Evolutionary conservation across 1,284 basidiomycete species (phyloP), one percentile per base, ranked within the genome.

Genomic region (Termitomyces sp.): DNA sequence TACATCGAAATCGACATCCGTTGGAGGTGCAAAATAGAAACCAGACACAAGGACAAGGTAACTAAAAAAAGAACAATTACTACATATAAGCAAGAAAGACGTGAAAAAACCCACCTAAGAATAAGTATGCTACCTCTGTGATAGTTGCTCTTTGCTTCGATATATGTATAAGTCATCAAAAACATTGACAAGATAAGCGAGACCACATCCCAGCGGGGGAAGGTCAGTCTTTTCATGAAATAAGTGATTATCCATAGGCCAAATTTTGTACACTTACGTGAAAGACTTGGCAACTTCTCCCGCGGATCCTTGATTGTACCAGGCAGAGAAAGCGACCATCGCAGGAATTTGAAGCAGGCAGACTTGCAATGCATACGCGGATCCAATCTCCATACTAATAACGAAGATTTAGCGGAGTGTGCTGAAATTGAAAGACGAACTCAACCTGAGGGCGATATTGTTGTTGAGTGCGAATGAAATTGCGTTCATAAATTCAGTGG

Each of bases 401-500:
- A 40, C n/a, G 51, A 43, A 54, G 10, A 40, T 31, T 60, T 34
- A 62, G 33, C 31, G 21, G 10, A 19, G 12, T 19, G 53, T 52
- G 28, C 38, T 26, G 10, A 17, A 31, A 40, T 9, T 5, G 39
- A 38, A 26, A 7, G 65, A 50, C 31, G 13, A 8, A 65, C 82
- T n/a, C 47, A 62, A 93, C 94, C 92, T 94, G 21, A 99, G 75
- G 1, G 97, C 94, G 62, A 99, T 99, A 70, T 99, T 99, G 13
- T 92, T 96, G 65, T 97, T 92, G 63, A 99, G 74, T 15, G 97
- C 96, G 67, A 99, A 99, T n/a, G 94, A 96, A 66, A 99, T 97
- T 53, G 97, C 97, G 68, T 99, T 99, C 96, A 99, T 98, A 70
- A 99, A 99, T 73, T 99, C 97, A 19, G 97, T 99, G 15, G 95